phyloP scores from a whole-genome alignment of 2,329 filamentous ascomycete genomes.

The Chaetomiaceae sp. region DNA sequence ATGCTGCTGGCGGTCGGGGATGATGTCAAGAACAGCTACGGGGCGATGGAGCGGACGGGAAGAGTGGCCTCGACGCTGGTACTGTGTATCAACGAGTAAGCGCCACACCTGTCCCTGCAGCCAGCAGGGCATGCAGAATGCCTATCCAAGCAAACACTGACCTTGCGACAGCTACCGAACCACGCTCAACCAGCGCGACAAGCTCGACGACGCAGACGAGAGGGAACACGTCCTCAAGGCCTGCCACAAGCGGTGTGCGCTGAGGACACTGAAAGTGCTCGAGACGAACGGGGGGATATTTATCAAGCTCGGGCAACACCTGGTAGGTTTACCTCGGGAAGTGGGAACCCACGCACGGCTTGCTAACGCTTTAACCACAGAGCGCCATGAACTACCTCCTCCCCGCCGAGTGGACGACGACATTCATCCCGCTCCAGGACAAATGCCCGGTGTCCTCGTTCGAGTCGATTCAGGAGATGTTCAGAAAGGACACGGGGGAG shows the following conservation, averaged over 20 bases:
- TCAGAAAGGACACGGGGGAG: slow-evolving; percentile 73
- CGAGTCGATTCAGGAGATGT: slow-evolving; percentile 83
- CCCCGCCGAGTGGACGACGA: slow-evolving; percentile 87
- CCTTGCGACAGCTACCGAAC: slow-evolving; percentile 68
- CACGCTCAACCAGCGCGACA: slow-evolving; percentile 67
- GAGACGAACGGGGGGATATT: slow-evolving; percentile 98
- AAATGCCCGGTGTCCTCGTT: slow-evolving; percentile 89
- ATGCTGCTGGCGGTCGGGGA: slow-evolving; percentile 44
- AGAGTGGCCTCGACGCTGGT: slow-evolving; percentile 71
- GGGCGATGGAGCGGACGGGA: slow-evolving; percentile 70
- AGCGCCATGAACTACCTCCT: slow-evolving; percentile 95
- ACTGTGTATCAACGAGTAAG: slow-evolving; percentile 83
- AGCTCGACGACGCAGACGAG: slow-evolving; percentile 57
- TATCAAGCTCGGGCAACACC: slow-evolving; percentile 93
- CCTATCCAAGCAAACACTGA: slow-evolving; percentile 5
- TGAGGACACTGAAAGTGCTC: slow-evolving; percentile 77
- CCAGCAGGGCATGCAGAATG: no score
- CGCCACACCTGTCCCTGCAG: neutral
- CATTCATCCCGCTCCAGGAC: slow-evolving; percentile 94
- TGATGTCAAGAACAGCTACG: slow-evolving; percentile 71
- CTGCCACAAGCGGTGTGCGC: slow-evolving; percentile 89
- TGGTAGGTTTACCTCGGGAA: slow-evolving; percentile 47
- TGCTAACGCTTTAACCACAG: slow-evolving; percentile 38
- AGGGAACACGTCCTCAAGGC: slow-evolving; percentile 65
- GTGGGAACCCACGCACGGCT: neutral